phyloP scores from a whole-genome alignment of 345 rosid species.

The Arabis hirsuta region DNA sequence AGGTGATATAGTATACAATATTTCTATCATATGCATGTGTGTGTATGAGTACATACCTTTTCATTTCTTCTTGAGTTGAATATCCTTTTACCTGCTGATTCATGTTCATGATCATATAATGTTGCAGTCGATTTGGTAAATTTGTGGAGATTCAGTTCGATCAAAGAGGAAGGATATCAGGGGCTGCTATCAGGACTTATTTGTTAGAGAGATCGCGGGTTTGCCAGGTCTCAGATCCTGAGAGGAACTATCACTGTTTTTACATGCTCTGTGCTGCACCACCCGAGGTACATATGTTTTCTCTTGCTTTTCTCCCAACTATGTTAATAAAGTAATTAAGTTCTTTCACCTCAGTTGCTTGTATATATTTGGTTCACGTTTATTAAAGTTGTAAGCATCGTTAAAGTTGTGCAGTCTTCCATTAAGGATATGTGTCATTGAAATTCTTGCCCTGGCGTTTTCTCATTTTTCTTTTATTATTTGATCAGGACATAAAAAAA shows the following conservation, averaged over 20 bases:
- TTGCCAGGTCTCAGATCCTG: slow-evolving; percentile 98
- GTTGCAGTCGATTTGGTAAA: slow-evolving; percentile 94
- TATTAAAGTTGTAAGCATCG: slow-evolving; percentile 11
- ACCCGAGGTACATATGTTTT: slow-evolving; percentile 60
- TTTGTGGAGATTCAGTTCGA: slow-evolving; percentile 99
- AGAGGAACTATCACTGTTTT: slow-evolving; percentile 98
- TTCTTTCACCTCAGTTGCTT: slow-evolving; percentile 13
- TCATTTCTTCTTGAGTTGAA: slow-evolving; percentile 27
- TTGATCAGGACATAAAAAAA: slow-evolving; percentile 66
- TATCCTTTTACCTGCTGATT: slow-evolving; percentile 7
- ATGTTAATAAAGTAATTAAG: slow-evolving; percentile 23
- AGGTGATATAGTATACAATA: slow-evolving; percentile 54
- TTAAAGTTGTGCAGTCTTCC: slow-evolving; percentile 27
- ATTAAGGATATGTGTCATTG: not conserved
- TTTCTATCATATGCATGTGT: not conserved
- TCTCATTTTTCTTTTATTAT: slow-evolving; percentile 11
- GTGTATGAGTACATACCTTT: not conserved
- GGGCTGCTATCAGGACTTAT: slow-evolving; percentile 98
- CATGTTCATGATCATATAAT: slow-evolving; percentile 43
- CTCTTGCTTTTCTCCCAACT: slow-evolving; percentile 1
- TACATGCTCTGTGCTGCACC: slow-evolving; percentile 99
- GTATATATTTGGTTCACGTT: slow-evolving; percentile 17
- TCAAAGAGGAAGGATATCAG: slow-evolving; percentile 81
- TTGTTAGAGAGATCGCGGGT: slow-evolving; percentile 97
- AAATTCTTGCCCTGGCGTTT: not conserved